Percentiles rank a stretch among this genome's conserved stretches.
phyloP scores from a whole-genome alignment of 108 stramenopile genomes.

The Cylindrotheca fusiformis region DNA sequence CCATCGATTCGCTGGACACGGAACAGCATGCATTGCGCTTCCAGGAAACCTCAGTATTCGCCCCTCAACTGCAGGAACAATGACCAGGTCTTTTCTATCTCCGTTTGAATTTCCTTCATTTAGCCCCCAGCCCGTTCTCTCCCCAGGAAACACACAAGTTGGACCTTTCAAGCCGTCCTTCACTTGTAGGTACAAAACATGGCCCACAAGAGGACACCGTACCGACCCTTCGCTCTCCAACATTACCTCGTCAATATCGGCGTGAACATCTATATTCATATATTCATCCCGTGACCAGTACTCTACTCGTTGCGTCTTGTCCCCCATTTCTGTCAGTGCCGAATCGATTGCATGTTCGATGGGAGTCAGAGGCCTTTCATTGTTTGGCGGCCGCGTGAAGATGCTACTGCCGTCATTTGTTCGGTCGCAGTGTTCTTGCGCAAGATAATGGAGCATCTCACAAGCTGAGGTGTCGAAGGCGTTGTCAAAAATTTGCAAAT shows the following conservation, averaged over 20 bases:
- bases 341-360: conserved; percentile 53
- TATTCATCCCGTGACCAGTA: conserved; percentile 62
- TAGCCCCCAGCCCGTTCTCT: conserved; percentile 12
- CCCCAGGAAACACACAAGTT: conserved; percentile 36
- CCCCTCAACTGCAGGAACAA: conserved; percentile 53
- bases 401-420: conserved; percentile 32
- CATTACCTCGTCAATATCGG: conserved; percentile 57
- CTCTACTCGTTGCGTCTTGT: conserved; percentile 42
- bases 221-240: conserved; percentile 41
- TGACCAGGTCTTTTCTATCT: conserved; percentile 23
- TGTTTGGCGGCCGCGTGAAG: conserved; percentile 23
- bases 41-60: conserved; percentile 59
- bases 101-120: conserved; percentile 3
- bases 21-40: conserved; percentile 58
- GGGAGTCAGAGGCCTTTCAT: conserved; percentile 35
- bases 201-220: conserved; percentile 44
- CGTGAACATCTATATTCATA: conserved; percentile 65
- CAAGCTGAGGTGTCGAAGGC: background rate
- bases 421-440: conserved; percentile 17
- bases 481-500: background rate
- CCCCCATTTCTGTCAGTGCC: conserved; percentile 31
- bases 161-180: conserved; percentile 21
- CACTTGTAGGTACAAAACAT: conserved; percentile 54
- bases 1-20: conserved; percentile 54
- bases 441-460: conserved; percentile 11